Conservation (phyloP, 1,139 yeast genomes). For the Suhomyces ambrosiae region DNA sequence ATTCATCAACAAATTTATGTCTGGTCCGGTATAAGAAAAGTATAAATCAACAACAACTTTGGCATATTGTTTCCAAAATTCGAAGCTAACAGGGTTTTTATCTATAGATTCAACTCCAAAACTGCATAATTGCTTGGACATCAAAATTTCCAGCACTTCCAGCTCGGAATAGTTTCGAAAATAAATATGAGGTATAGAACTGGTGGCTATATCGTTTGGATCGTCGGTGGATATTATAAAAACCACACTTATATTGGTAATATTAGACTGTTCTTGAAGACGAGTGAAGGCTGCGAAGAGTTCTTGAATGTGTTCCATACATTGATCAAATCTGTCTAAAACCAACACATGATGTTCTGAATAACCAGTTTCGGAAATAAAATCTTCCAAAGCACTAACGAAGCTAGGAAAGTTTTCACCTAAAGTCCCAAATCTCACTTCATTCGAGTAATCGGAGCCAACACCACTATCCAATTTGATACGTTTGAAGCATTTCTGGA, state of each 20-base stretch:
- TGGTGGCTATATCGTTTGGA: slow-evolving; percentile 49
- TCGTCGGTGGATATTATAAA: slow-evolving; percentile 43
- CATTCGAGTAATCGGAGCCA: slow-evolving; percentile 7
- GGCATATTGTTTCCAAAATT: slow-evolving; percentile 52
- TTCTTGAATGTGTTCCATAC: slow-evolving; percentile 51
- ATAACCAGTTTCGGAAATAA: slow-evolving; percentile 34
- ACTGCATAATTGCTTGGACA: slow-evolving; percentile 26
- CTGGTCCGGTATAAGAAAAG: slow-evolving; percentile 56
- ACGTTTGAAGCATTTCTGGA: slow-evolving; percentile 39
- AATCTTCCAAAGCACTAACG: slow-evolving; percentile 40
- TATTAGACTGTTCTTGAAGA: slow-evolving; percentile 43
- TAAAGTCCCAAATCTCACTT: slow-evolving; percentile 14
- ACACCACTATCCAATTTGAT: slow-evolving; percentile 34
- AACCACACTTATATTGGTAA: slow-evolving; percentile 34
- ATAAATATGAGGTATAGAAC: slow-evolving; percentile 51
- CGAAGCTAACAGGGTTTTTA: slow-evolving; percentile 20
- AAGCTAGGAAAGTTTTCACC: slow-evolving; percentile 54
- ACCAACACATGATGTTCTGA: slow-evolving; percentile 53
- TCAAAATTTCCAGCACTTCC: slow-evolving; percentile 43
- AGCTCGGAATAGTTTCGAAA: slow-evolving; percentile 49
- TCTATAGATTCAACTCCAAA: slow-evolving; percentile 23
- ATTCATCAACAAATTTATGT: slow-evolving; percentile 45
- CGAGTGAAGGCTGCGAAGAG: slow-evolving; percentile 50
- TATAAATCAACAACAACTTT: slow-evolving; percentile 55
- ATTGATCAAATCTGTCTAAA: slow-evolving; percentile 59